Evolutionary conservation across 2,329 filamentous ascomycete species (phyloP), one percentile per base, ranked within the genome.

Genomic region (Hypoxylon sp.): DNA sequence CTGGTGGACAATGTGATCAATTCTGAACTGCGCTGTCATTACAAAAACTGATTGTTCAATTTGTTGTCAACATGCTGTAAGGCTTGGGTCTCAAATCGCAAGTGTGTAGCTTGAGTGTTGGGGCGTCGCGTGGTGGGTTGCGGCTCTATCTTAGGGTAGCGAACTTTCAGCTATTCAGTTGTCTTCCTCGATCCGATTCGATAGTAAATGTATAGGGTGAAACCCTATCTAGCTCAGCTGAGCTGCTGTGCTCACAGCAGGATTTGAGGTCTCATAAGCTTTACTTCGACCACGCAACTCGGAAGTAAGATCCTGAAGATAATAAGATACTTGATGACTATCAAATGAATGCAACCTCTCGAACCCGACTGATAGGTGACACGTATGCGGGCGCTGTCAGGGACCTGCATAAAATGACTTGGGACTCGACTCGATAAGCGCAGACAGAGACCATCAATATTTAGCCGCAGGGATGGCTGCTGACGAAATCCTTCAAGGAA

Each of bases 401-500:
- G 60, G 38, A 57, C 57, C 49, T 67, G 67, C 67, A 67, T 64
- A 19, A 67, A 53, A 14, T 55, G 46, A 30, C 52, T 69, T 50
- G 51, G 21, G 48, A 30, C 52, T 50, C 57, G 41, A 50, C 23
- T 51, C 38, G 43, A 60, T 53, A 55, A 56, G 59, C 51, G 46
- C 43, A 51, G 30, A 58, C 19, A 45, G 56, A 34, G 28, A 32
- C 38, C 30, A n/a, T 48, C 57, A 57, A 38, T 53, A 69, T 69
- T 69, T 64, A 69, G 67, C 67, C 67, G 63, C 60, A 56, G 41
- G 60, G 41, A 64, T 65, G 32, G 25, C 43, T 50, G 48, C 49
- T 63, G 59, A 62, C 45, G 6, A 32, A 34, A 66, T 57, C 60
- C 49, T 50, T 32, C 38, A 10, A 64, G 28, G 21, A 50, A 30